Evolutionary conservation across 2,329 filamentous ascomycete genomes (phyloP).

Genomic region (Sarocladiaceae sp.): DNA sequence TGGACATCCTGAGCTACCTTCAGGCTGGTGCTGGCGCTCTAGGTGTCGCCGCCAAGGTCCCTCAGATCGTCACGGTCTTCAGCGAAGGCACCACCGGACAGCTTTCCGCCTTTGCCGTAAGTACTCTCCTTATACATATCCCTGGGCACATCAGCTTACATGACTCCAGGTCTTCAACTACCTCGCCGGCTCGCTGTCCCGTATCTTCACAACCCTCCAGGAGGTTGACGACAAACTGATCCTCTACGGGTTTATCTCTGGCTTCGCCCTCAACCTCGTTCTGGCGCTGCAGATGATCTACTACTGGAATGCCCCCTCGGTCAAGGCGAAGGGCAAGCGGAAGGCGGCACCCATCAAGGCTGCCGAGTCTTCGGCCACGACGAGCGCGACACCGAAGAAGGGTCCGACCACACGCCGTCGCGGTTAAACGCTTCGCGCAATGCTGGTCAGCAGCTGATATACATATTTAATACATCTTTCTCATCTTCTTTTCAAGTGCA

Average conservation of each 20-base stretch:
- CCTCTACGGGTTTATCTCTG: constrained; percentile 88
- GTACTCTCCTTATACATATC: constrained; percentile 28
- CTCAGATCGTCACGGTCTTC: constrained; percentile 87
- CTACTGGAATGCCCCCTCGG: constrained; percentile 79
- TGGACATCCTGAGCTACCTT: constrained; percentile 65
- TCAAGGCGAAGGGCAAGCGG: constrained; percentile 39
- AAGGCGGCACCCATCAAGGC: constrained; percentile 26
- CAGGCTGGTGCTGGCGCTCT: constrained; percentile 82
- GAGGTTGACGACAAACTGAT: constrained; percentile 97
- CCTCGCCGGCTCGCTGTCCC: constrained; percentile 83
- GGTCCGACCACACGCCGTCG: constrained; percentile 40
- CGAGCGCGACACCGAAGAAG: constrained; percentile 30
- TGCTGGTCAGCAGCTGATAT: too few species aligned
- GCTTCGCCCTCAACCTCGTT: constrained; percentile 83
- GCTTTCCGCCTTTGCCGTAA: constrained; percentile 91
- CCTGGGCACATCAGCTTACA: constrained; percentile 4
- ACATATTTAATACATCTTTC: not conserved
- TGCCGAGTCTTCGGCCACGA: constrained; percentile 22
- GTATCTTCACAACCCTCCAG: constrained; percentile 96
- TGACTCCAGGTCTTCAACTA: constrained; percentile 97
- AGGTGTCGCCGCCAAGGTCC: constrained; percentile 85
- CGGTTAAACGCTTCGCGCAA: constrained; percentile 25
- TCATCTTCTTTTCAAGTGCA: too few species aligned
- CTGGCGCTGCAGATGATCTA: constrained; percentile 88
- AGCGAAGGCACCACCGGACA: constrained; percentile 86